phyloP scores from a whole-genome alignment of 305 asterid genomes.

The Caryopteris hybrid region DNA sequence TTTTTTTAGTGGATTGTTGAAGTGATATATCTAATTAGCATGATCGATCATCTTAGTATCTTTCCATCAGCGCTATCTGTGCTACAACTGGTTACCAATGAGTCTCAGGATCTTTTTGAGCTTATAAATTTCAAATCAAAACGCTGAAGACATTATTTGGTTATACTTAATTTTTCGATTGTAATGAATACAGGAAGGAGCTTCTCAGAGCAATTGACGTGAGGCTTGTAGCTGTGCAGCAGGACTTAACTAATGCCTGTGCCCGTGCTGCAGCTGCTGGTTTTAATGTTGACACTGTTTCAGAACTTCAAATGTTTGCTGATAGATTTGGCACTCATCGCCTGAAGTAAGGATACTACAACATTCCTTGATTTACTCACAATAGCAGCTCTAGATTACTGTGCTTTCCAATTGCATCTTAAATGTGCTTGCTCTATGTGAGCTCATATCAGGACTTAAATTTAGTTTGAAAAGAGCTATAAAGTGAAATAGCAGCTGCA shows the following conservation, averaged over 20 bases:
- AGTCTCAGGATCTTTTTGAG: neutral
- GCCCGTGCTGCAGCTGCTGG: conserved; percentile 87
- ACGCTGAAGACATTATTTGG: neutral
- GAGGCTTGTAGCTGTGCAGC: conserved; percentile 73
- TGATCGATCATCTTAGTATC: neutral
- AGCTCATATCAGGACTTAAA: neutral
- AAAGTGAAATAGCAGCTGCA: neutral
- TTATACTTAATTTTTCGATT: conserved; percentile 14
- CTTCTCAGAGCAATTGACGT: conserved; percentile 85
- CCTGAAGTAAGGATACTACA: conserved; percentile 50
- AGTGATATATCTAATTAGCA: neutral
- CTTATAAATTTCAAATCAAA: neutral
- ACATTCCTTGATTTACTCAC: neutral
- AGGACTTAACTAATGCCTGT: conserved; percentile 67
- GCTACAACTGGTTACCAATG: neutral
- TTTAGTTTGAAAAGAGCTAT: neutral
- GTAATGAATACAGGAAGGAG: conserved; percentile 63
- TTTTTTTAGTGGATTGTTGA: neutral
- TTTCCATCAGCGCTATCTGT: neutral
- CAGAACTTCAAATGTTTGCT: conserved; percentile 83
- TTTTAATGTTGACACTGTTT: conserved; percentile 57
- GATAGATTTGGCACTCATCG: conserved; percentile 72
- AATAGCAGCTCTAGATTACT: conserved; percentile 7
- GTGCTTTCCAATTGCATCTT: neutral
- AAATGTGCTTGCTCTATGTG: neutral